These are phyloP conservation scores for Emericellopsis atlantica DNA, from an alignment of 2,329 filamentous ascomycete genomes.

Conservation along the genomic window DNA sequence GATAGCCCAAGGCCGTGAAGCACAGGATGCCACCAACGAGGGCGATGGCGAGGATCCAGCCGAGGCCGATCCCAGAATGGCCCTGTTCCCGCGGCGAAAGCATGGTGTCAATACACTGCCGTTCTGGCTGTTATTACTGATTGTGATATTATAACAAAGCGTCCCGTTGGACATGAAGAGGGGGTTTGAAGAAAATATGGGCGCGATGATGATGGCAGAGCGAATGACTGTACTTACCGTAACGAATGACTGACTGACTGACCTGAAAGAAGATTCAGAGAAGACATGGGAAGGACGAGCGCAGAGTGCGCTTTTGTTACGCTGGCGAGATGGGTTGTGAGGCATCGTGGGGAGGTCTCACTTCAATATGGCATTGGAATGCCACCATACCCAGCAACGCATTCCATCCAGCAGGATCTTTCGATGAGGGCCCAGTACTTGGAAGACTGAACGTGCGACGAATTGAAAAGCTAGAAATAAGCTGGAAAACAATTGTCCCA, in stretches of 20 bases:
- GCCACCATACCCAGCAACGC: no score
- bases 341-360: no score
- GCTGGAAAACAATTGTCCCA: no score
- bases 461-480: neutral
- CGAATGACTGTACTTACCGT: neutral
- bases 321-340: no score
- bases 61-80: slow-evolving; percentile 14
- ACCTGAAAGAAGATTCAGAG: neutral
- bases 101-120: neutral
- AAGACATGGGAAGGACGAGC: neutral
- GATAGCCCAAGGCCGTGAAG: slow-evolving; percentile 26
- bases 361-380: no score
- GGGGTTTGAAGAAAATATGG: no score
- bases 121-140: neutral
- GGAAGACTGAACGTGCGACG: no score
- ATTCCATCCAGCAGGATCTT: slow-evolving; percentile 11
- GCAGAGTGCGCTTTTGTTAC: no score
- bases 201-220: neutral
- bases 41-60: slow-evolving; percentile 30
- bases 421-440: neutral
- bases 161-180: no score
- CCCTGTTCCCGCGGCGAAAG: neutral
- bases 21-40: slow-evolving; percentile 33
- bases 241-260: neutral
- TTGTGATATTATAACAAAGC: neutral